These are phyloP conservation scores for Cladosporium oxysporum DNA, from an alignment of 2,329 filamentous ascomycete genomes.

Conservation along the genomic window DNA sequence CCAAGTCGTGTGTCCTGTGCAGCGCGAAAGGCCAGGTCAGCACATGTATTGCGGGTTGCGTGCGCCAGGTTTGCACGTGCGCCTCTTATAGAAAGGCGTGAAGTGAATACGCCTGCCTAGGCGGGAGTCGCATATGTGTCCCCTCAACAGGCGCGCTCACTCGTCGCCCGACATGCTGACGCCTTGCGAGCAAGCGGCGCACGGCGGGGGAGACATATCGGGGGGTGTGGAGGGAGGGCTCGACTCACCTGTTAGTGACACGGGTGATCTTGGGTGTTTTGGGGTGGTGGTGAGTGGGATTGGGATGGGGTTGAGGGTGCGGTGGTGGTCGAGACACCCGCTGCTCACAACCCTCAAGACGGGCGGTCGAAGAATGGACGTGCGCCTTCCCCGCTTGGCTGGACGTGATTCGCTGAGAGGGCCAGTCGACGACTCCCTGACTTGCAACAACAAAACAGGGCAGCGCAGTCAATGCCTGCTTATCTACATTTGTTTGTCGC, in stretches of 20 bases:
- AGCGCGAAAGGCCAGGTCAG: slow-evolving; percentile 13
- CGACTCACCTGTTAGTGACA: slow-evolving; percentile 14
- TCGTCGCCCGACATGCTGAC: slow-evolving; percentile 1
- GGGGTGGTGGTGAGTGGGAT: slow-evolving; percentile 3
- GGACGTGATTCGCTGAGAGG: background rate
- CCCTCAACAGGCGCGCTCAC: slow-evolving; percentile 18
- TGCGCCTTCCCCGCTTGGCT: slow-evolving; percentile 11
- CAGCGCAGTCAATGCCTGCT: background rate
- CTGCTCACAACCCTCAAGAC: background rate
- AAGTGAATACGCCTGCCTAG: slow-evolving; percentile 21
- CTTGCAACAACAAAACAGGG: background rate
- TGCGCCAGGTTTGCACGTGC: background rate
- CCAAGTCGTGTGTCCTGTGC: slow-evolving; percentile 16
- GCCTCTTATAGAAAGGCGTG: slow-evolving; percentile 6
- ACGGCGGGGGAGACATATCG: slow-evolving; percentile 1
- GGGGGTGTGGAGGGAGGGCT: background rate
- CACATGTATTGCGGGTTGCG: background rate
- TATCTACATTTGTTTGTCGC: background rate
- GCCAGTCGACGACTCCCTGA: background rate
- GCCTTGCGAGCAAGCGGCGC: background rate
- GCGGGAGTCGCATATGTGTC: slow-evolving; percentile 21
- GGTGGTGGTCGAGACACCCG: slow-evolving; percentile 15
- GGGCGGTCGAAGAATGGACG: slow-evolving; percentile 2
- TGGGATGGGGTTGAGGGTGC: slow-evolving; percentile 14
- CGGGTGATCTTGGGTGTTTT: slow-evolving; percentile 8